Evolutionary conservation across 495 filamentous ascomycete species (phyloP), one percentile per base, ranked within the genome.

Genomic region (Geoglossum glabrum): DNA sequence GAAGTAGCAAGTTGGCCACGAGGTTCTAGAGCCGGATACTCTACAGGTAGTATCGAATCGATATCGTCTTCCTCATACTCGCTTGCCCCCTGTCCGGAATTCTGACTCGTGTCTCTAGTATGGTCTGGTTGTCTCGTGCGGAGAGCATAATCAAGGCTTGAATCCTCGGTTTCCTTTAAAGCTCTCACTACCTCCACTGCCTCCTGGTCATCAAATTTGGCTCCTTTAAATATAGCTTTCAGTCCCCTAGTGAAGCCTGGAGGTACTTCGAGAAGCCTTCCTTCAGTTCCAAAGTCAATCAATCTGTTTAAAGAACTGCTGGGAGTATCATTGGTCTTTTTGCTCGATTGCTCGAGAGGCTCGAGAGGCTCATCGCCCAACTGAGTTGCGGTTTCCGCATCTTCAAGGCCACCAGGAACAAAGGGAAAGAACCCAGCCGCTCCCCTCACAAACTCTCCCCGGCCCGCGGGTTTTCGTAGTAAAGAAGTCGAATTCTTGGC

Each of bases 401-500:
- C 81, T 56, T 97, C 92, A 34, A 96, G 66, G 4, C 92, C 92
- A 49, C 93, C 92, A 0, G 93, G 93, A 0, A 87, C 83, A 64
- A 98, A 98, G 3, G 92, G 92, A 60, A 95, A 92, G 71, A 95
- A 97, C 0, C 92, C 93, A 23, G 90, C 86, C 21, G 85, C 89
- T 17, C 92, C 92, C n/a, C 92, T 78, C 23, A 98, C 90, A 67
- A 97, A 95, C 55, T 97, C 90, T 38, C 86, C 87, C 61, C 86
- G 79, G 58, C 79, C 80, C 40, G 90, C 92, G 27, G 90, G 90
- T 63, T 92, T 92, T 40, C 92, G 78, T 10, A 86, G 70, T 38
- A 98, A 73, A 0, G 89, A 95, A 0, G 93, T 98, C 25, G 90
- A 96, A 64, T 94, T 95, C 71, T 98, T 98, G 4, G 92, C 92